Percentiles rank a stretch among this genome's conserved stretches.
These are phyloP conservation scores for Pleurostoma richardsiae DNA, from an alignment of 2,329 filamentous ascomycete species.

Conservation along the genomic window DNA sequence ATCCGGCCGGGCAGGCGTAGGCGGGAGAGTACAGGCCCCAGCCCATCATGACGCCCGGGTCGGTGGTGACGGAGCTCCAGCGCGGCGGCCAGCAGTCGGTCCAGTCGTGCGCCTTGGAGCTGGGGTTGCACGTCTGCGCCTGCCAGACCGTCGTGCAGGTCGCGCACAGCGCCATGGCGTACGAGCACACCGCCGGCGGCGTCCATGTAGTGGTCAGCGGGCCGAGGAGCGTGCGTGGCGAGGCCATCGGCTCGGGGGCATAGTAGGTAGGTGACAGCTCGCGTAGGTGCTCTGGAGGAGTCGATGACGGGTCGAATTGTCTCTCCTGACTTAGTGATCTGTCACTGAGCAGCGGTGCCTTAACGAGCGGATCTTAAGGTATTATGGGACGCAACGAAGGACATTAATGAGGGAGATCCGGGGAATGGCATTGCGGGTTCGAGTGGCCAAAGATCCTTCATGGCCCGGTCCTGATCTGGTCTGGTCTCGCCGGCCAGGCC, in stretches of 20 bases:
- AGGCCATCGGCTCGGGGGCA: background rate
- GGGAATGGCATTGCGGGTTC: no score
- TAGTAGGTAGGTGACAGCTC: no score
- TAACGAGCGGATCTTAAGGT: no score
- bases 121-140: slow-evolving; percentile 12
- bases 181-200: slow-evolving; percentile 11
- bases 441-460: no score
- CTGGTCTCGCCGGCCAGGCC: no score
- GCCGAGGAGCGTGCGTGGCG: slow-evolving; percentile 10
- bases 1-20: slow-evolving; percentile 12
- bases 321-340: no score
- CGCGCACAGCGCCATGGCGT: slow-evolving; percentile 11
- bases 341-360: no score
- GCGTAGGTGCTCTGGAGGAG: no score
- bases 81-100: slow-evolving; percentile 15
- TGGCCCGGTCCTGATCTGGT: no score
- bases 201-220: slow-evolving; percentile 13
- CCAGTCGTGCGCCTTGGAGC: slow-evolving; percentile 9
- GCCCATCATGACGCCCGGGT: slow-evolving; percentile 10
- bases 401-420: no score
- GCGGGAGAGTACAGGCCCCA: slow-evolving; percentile 15
- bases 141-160: slow-evolving; percentile 11
- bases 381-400: no score
- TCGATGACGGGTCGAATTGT: no score
- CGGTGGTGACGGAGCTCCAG: slow-evolving; percentile 1